Percentiles rank a stretch among this genome's conserved stretches.
Evolutionary conservation across 768 basidiomycete genomes (phyloP).

Genomic region (Dendrothele bispora): DNA sequence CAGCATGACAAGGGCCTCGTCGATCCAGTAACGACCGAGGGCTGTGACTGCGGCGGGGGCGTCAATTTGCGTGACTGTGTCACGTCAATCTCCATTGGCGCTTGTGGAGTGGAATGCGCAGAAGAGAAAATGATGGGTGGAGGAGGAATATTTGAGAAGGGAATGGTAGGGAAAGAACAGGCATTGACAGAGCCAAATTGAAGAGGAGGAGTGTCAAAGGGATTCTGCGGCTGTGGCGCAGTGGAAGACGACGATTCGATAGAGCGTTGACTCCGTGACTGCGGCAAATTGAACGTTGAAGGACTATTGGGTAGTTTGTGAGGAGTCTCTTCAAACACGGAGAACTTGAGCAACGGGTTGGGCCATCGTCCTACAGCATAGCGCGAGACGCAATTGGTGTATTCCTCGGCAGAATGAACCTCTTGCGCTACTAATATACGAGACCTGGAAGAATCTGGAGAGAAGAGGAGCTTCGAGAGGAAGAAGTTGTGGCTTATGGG

Average conservation of each 20-base stretch:
- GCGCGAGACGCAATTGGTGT: slow-evolving; percentile 46
- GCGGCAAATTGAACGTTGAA: background rate
- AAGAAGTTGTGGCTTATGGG: slow-evolving; percentile 58
- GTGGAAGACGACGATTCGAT: slow-evolving; percentile 10
- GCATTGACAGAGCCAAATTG: slow-evolving; percentile 10
- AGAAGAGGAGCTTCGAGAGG: slow-evolving; percentile 70
- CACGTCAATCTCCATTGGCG: slow-evolving; percentile 21
- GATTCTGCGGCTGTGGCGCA: slow-evolving; percentile 5
- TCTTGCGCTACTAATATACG: slow-evolving; percentile 65
- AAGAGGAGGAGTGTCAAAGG: slow-evolving; percentile 6
- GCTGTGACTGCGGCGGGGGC: slow-evolving; percentile 8
- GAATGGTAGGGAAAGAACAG: slow-evolving; percentile 17
- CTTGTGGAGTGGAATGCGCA: slow-evolving; percentile 21
- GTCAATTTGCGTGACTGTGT: slow-evolving; percentile 9
- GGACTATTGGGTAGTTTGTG: slow-evolving; percentile 30
- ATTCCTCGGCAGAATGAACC: slow-evolving; percentile 60
- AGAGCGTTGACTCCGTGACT: slow-evolving; percentile 2
- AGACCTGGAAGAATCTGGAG: slow-evolving; percentile 52
- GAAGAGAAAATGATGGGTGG: slow-evolving; percentile 35
- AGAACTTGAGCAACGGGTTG: slow-evolving; percentile 62
- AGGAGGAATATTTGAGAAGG: slow-evolving; percentile 32
- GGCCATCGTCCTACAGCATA: slow-evolving; percentile 54
- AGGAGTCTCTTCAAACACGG: slow-evolving; percentile 52
- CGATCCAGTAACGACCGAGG: slow-evolving; percentile 15
- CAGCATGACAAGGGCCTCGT: slow-evolving; percentile 37